Evolutionary conservation across 1,284 basidiomycete species (phyloP).

Genomic region (Psilocybe mexicana): DNA sequence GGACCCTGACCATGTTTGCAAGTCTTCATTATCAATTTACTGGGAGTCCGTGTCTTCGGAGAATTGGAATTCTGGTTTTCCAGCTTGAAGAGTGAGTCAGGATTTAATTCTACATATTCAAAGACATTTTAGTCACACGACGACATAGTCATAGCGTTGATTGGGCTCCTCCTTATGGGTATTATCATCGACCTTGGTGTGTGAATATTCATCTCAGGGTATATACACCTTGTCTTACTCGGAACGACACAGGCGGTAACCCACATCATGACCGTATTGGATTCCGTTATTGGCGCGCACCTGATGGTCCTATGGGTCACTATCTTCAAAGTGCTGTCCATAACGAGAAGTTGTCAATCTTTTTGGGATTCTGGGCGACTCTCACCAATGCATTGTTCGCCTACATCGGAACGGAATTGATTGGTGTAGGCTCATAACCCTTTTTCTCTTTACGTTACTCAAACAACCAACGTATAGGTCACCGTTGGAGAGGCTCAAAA

Average conservation of each 20-base stretch:
- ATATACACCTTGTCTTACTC: background rate
- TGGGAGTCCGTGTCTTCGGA: constrained; percentile 54
- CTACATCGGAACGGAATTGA: constrained; percentile 49
- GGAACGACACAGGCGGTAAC: constrained; percentile 49
- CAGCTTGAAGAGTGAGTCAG: constrained; percentile 45
- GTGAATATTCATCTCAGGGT: constrained; percentile 10
- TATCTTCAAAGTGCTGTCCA: constrained; percentile 49
- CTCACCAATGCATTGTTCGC: constrained; percentile 48
- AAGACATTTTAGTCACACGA: background rate
- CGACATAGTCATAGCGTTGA: constrained; percentile 48
- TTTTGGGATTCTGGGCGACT: constrained; percentile 65
- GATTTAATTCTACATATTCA: too few relatives aligned
- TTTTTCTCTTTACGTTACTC: background rate
- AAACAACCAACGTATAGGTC: constrained; percentile 26
- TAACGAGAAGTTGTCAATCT: constrained; percentile 46
- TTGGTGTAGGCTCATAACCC: constrained; percentile 36
- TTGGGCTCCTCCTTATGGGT: constrained; percentile 63
- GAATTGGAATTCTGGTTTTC: constrained; percentile 64
- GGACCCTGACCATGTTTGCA: constrained; percentile 2
- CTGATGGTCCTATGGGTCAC: constrained; percentile 49
- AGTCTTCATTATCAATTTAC: constrained; percentile 58
- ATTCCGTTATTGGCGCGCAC: constrained; percentile 60
- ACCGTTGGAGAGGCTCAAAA: constrained; percentile 54
- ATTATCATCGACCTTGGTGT: constrained; percentile 52
- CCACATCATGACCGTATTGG: constrained; percentile 64